Percentiles rank a stretch among this genome's conserved stretches.
Evolutionary conservation across 2,329 filamentous ascomycete species (phyloP).

Genomic region (Colletotrichum sp.): DNA sequence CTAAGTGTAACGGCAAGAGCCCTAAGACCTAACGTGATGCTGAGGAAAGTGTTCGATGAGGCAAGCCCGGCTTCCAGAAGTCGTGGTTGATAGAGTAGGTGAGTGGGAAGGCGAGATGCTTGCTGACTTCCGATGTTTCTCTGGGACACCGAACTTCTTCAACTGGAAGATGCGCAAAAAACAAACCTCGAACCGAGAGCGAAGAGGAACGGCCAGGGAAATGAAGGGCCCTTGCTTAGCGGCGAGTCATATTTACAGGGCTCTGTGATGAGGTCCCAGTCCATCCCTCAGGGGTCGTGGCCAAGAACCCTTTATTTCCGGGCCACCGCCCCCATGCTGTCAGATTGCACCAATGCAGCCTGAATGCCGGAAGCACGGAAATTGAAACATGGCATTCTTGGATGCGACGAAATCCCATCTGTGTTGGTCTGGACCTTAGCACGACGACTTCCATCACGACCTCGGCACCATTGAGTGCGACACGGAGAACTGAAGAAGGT

Average conservation of each 20-base stretch:
- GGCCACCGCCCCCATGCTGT: not conserved
- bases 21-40: fast-evolving
- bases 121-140: not conserved
- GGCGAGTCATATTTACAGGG: not conserved
- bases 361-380: not conserved
- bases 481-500: not conserved
- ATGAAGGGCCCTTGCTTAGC: not conserved
- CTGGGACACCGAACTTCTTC: not conserved
- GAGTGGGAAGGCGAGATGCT: not conserved
- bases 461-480: not conserved
- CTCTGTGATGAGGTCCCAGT: not conserved
- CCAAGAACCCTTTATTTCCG: not conserved
- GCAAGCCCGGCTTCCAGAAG: not conserved
- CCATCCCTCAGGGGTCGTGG: not conserved
- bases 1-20: fast-evolving
- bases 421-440: not conserved
- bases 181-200: not conserved
- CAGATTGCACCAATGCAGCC: not conserved
- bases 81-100: not conserved
- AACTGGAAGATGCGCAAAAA: not conserved
- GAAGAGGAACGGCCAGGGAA: not conserved
- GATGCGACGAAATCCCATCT: not conserved
- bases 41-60: fast-evolving
- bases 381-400: not conserved
- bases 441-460: not conserved